These are phyloP conservation scores for Epichloe coenophiala DNA, from an alignment of 2,329 filamentous ascomycete genomes.

Conservation along the genomic window DNA sequence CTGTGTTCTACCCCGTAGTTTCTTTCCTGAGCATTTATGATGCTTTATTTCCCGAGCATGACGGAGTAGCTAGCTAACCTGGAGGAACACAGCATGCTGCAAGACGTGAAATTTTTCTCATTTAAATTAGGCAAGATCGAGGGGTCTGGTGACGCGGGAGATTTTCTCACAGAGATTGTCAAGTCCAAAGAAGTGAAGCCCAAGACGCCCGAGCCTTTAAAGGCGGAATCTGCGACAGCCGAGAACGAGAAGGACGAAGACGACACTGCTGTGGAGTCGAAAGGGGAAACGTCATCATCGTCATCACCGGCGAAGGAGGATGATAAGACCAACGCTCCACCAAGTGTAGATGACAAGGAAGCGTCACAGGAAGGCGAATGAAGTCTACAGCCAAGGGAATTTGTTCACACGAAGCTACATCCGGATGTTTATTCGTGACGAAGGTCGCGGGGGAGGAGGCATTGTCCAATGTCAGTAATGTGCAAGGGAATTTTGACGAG, in stretches of 20 bases:
- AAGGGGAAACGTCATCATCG: neutral
- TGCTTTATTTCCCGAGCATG: neutral
- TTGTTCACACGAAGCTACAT: neutral
- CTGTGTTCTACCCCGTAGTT: neutral
- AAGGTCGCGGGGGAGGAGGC: no score
- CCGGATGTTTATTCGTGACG: neutral
- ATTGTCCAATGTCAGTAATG: no score
- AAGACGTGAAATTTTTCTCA: constrained; percentile 62
- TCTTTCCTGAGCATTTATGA: neutral
- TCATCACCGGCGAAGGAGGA: neutral
- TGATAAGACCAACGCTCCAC: neutral
- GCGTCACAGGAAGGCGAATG: neutral
- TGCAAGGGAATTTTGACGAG: no score
- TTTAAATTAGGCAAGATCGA: constrained; percentile 62
- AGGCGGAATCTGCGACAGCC: constrained; percentile 8
- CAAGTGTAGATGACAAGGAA: neutral
- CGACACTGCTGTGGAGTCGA: neutral
- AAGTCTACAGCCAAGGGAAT: no score
- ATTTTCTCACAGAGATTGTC: constrained; percentile 52
- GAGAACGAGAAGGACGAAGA: constrained; percentile 6
- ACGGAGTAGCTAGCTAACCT: neutral
- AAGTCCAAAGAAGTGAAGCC: constrained; percentile 39
- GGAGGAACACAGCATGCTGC: constrained; percentile 46
- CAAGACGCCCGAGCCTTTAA: constrained; percentile 6
- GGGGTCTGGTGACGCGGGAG: constrained; percentile 58